phyloP scores from a whole-genome alignment of 2,329 filamentous ascomycete genomes.

The Talaromyces sp. region DNA sequence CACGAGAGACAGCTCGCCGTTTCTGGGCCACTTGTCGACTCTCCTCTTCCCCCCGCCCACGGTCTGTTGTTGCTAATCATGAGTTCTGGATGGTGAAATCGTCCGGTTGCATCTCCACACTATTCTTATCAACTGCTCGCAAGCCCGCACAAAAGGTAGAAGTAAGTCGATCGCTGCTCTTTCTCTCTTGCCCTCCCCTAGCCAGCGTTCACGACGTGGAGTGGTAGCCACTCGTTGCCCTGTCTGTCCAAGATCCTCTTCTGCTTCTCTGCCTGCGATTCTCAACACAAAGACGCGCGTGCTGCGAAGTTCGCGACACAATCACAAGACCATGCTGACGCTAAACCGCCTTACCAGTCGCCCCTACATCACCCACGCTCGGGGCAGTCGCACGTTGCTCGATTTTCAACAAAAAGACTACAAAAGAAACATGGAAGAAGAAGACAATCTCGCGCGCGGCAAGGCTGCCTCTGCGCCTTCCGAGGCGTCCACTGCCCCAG shows the following conservation, averaged over 20 bases:
- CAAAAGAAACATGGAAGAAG: constrained; percentile 22
- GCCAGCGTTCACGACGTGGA: not conserved
- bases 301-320: constrained; percentile 12
- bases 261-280: not conserved
- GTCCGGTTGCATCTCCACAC: constrained; percentile 1
- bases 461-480: constrained; percentile 19
- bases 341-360: constrained; percentile 32
- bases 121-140: not conserved
- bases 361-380: constrained; percentile 24
- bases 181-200: not conserved
- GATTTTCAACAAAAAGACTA: constrained; percentile 31
- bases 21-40: constrained; percentile 4
- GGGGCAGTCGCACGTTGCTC: constrained; percentile 31
- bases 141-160: not conserved
- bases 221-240: not conserved
- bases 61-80: not conserved
- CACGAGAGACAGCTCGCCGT: constrained; percentile 10
- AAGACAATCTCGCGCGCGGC: constrained; percentile 16
- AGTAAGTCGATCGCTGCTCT: not conserved
- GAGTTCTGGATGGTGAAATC: constrained; percentile 6
- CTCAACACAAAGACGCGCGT: not conserved
- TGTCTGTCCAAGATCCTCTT: not conserved
- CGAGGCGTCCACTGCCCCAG: constrained; percentile 19
- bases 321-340: constrained; percentile 30
- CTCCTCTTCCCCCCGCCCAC: not conserved